phyloP scores from a whole-genome alignment of 2,329 filamentous ascomycete genomes.

The Cercospora brassicicola region DNA sequence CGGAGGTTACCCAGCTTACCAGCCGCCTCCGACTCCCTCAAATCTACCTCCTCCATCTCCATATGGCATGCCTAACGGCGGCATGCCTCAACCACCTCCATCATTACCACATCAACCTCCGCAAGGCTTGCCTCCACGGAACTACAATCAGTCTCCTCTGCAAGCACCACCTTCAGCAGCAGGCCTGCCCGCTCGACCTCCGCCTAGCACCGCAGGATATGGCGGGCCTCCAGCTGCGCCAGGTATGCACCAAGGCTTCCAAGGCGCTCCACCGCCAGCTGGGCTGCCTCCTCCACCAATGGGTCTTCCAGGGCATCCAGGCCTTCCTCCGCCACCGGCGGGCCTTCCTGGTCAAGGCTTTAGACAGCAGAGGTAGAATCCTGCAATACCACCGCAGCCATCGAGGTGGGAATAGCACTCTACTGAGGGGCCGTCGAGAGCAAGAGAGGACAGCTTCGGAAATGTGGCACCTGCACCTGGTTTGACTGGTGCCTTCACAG shows the following conservation, averaged over 20 bases:
- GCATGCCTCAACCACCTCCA: conserved; percentile 15
- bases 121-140: conserved; percentile 18
- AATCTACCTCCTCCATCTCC: conserved; percentile 21
- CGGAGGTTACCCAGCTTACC: conserved; percentile 20
- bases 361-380: conserved; percentile 13
- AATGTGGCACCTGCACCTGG: not conserved
- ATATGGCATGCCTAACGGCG: conserved; percentile 20
- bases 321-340: conserved; percentile 50
- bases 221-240: conserved; percentile 62
- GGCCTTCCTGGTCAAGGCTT: conserved; percentile 42
- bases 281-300: conserved; percentile 46
- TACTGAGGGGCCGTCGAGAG: not conserved
- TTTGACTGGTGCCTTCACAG: not conserved
- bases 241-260: conserved; percentile 35
- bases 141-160: conserved; percentile 49
- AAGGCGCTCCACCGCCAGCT: conserved; percentile 42
- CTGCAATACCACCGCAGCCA: not conserved
- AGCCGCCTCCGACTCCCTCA: conserved; percentile 22
- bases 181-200: conserved; percentile 67
- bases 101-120: conserved; percentile 17
- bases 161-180: conserved; percentile 60
- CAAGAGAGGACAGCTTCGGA: conserved; percentile 4
- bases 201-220: conserved; percentile 66
- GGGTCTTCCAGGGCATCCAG: conserved; percentile 28
- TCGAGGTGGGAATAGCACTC: not conserved